Evolutionary conservation across 1,284 basidiomycete species (phyloP).

Genomic region (Sporisorium reilianum): DNA sequence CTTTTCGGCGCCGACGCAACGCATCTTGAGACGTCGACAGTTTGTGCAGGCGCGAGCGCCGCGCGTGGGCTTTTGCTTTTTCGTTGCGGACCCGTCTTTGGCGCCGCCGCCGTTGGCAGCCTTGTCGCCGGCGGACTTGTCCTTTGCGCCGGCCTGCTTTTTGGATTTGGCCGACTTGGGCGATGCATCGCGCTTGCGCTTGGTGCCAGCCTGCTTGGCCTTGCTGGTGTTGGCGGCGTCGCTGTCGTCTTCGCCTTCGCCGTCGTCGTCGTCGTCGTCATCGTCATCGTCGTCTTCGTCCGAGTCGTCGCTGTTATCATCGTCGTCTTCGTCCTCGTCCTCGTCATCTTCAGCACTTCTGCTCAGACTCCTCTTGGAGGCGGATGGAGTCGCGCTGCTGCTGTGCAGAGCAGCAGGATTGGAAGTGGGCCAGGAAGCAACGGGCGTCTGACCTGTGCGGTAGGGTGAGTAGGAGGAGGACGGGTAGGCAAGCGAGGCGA

Average conservation of each 20-base stretch:
- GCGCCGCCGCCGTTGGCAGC: conserved; percentile 4
- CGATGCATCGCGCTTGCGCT: conserved; percentile 47
- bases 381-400: conserved; percentile 24
- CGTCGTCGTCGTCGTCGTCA: conserved; percentile 25
- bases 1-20: conserved; percentile 91
- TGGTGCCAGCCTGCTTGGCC: conserved; percentile 25
- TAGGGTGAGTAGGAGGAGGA: conserved; percentile 45
- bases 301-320: conserved; percentile 40
- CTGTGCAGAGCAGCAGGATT: conserved; percentile 36
- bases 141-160: conserved; percentile 18
- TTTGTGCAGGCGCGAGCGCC: conserved; percentile 85
- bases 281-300: conserved; percentile 39
- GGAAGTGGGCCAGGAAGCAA: conserved; percentile 28
- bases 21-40: conserved; percentile 97
- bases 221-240: conserved; percentile 30
- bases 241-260: conserved; percentile 27
- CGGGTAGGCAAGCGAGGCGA: conserved; percentile 48
- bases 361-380: conserved; percentile 33
- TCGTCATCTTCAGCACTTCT: conserved; percentile 26
- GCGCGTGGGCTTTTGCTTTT: conserved; percentile 66
- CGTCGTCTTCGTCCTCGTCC: conserved; percentile 38
- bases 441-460: conserved; percentile 22
- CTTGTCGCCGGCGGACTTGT: conserved; percentile 18
- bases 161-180: conserved; percentile 30
- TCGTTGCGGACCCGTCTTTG: conserved; percentile 30